Base-by-base conservation (phyloP, 1,284 basidiomycete genomes). In the Tetrapyrgos nigripes region DNA sequence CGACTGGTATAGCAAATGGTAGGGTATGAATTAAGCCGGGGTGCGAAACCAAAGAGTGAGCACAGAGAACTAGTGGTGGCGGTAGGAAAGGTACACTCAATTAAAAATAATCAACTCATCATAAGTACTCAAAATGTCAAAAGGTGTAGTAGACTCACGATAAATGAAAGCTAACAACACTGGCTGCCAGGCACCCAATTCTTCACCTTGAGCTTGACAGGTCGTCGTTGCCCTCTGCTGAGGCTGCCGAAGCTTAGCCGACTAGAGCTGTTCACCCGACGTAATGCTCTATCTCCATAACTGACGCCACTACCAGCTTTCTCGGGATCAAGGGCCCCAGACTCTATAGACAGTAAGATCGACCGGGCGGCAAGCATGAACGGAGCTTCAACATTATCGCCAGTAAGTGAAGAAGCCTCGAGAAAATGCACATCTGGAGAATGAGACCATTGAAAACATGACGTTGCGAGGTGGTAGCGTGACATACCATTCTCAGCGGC, bases 321-420 rank as follows among this genome's bases (percentile, higher is more conserved):
- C 75, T 98, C 96, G 24, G 97, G 97, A 74, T 98, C 95, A 43
- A 98, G 81, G 17, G 83, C 81, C 14, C 97, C 97, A 10, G 91
- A 90, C 73, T 98, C 96, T 69, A 99, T 96, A 4, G 93, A 88
- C n/a, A 96, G 83, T 27, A 99, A 80, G 64, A 99, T 96, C 1
- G 93, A 90, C 40, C 95, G 87, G 21, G 96, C 93, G 14, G 94
- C 91, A 27, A 98, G 84, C 47, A 95, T 82, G 74, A 99, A 99
- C 0, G 97, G 97, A 47, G 93, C 89, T 68, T 96, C 91, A 43
- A 97, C 92, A 69, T 98, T 98, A 64, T 96, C 93, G 35, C 97
- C 97, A 2, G 91, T 91, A 62, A 97, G 74, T 2, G 94, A 96
- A 0, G 97, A 98, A 0, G 92, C 89, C 74, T 99, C 97, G 43